A percentile compares a stretch with the other conserved stretches of the same genome.
Conservation (phyloP, 1,139 yeast species). For the Starmera stellimalicola region DNA sequence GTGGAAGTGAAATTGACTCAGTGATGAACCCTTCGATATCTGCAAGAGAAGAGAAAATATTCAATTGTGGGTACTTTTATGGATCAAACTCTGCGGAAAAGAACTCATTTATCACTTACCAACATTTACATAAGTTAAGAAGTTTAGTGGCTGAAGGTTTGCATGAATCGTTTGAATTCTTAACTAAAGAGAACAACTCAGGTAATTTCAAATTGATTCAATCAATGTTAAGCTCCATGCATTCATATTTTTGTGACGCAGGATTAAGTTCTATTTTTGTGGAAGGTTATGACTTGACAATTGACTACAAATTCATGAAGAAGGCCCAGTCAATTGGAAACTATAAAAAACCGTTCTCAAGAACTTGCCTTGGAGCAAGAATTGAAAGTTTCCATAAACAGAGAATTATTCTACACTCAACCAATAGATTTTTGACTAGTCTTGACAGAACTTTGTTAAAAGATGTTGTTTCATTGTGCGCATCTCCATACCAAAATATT, state of each 20-base stretch:
- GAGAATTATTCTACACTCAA: conserved; percentile 65
- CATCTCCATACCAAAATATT: conserved; percentile 65
- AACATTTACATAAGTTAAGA: conserved; percentile 53
- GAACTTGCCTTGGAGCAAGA: conserved; percentile 69
- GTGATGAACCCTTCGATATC: conserved; percentile 28
- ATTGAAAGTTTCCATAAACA: conserved; percentile 72
- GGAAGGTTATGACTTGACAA: conserved; percentile 36
- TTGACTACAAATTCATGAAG: conserved; percentile 37
- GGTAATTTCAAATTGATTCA: conserved; percentile 64
- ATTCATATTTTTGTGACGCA: conserved; percentile 79
- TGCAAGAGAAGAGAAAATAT: conserved; percentile 50
- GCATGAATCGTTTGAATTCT: conserved; percentile 46
- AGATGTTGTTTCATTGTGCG: conserved; percentile 60
- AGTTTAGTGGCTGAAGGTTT: conserved; percentile 56
- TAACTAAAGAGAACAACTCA: conserved; percentile 46
- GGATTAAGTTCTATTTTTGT: conserved; percentile 66
- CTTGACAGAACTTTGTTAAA: conserved; percentile 55
- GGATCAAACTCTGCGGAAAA: conserved; percentile 34
- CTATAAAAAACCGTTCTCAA: conserved; percentile 63
- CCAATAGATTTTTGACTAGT: conserved; percentile 62
- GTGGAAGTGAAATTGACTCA: conserved; percentile 12
- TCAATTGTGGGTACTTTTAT: conserved; percentile 45
- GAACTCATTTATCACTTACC: conserved; percentile 42
- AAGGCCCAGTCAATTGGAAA: conserved; percentile 39
- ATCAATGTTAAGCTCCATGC: conserved; percentile 54